Evolutionary conservation across 73 alveolate species (phyloP), one percentile per base, ranked within the genome.

Genomic region (Paramecium sonneborni): DNA sequence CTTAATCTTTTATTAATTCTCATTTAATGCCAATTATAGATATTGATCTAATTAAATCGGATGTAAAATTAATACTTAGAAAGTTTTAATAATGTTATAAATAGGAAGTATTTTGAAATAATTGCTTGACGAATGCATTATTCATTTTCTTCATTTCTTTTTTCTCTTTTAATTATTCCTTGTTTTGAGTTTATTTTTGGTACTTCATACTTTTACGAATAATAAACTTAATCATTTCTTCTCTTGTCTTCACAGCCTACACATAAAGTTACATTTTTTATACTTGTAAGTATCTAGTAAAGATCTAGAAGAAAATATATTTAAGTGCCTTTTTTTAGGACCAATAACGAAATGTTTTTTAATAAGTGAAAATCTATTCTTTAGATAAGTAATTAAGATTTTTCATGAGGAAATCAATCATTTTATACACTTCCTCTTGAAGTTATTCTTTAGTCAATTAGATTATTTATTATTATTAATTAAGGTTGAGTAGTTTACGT

Each of bases 231-330:
- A 79, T 79, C 90, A 79, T 79, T 46, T 79, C 90, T 46, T 79
- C 90, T 44, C 74, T 41, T 11, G 90, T 79, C 55, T 79, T 79
- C 41, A 39, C 55, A 43, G 90, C 90, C 90, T 79, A 37, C 0
- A 6, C 20, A 28, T 28, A 35, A 28, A 72, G 26, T n/a, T 18
- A 21, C 14, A 6, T 32, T 35, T 35, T 15, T 3, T 28, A 72
- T 72, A 72, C 86, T 72, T 72, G 86, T 35, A 72, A 41, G 86
- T 72, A 72, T 72, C 86, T 72, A 10, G 86, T 72, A 62, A 72
- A 72, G 11, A 72, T 72, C 57, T 72, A 72, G 44, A 72, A 72
- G 86, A 72, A 72, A 34, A 72, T 72, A 24, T n/a, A 34, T 72
- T 72, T 72, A 32, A 72, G 86, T 72, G 86, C 57, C 26, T 37